These are phyloP conservation scores for Triticum monococcum DNA, from an alignment of 176 grass and related monocot genomes.

Conservation along the genomic window DNA sequence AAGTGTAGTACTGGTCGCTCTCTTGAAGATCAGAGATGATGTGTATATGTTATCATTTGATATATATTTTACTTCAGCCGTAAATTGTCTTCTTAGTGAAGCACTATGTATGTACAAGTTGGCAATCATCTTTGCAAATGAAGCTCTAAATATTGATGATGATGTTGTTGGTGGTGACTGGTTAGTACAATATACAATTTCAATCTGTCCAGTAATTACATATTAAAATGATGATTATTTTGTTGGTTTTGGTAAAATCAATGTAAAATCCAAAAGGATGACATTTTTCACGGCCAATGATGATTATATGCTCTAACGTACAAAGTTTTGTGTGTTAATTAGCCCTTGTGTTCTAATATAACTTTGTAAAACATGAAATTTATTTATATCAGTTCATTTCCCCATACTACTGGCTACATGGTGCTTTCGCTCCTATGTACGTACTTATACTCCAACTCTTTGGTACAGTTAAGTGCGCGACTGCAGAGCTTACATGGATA, in stretches of 20 bases:
- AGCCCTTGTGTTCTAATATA: background rate
- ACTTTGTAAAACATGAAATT: background rate
- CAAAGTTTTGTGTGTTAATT: background rate
- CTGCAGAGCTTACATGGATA: background rate
- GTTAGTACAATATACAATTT: background rate
- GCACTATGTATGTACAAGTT: conserved; percentile 6
- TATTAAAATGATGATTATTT: background rate
- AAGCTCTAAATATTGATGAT: background rate
- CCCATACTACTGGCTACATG: background rate
- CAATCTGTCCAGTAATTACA: too few relatives aligned
- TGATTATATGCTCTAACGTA: too few relatives aligned
- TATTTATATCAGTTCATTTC: background rate
- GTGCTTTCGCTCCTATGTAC: background rate
- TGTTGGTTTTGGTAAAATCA: background rate
- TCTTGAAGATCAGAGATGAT: background rate
- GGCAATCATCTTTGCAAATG: conserved; percentile 11
- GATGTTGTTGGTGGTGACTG: background rate
- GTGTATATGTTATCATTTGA: background rate
- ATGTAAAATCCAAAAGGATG: background rate
- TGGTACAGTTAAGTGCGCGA: background rate
- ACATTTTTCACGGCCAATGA: background rate
- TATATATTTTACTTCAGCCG: background rate
- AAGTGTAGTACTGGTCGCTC: background rate
- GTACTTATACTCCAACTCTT: background rate
- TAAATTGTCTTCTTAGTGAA: conserved; percentile 2